These are phyloP conservation scores for Camelina laxa DNA, from an alignment of 345 rosid species.

Conservation along the genomic window DNA sequence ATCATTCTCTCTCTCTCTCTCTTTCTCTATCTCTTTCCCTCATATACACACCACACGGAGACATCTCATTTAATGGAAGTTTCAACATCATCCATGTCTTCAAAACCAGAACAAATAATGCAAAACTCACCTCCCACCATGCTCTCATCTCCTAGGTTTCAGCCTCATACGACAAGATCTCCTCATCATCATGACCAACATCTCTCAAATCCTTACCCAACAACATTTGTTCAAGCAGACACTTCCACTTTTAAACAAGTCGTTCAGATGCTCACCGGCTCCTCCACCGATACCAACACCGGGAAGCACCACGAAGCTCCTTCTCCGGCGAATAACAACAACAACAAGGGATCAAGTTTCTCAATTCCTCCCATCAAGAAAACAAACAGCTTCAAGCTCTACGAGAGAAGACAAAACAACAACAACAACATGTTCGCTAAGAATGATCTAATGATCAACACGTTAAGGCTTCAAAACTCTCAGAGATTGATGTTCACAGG, in stretches of 20 bases:
- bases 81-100: conserved; percentile 47
- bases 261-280: conserved; percentile 92
- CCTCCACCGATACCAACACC: conserved; percentile 51
- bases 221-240: conserved; percentile 92
- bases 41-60: conserved; percentile 29
- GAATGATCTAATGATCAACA: conserved; percentile 87
- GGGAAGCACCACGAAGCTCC: conserved; percentile 67
- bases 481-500: conserved; percentile 42
- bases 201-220: conserved; percentile 83
- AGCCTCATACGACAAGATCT: conserved; percentile 43
- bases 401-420: conserved; percentile 85
- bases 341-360: conserved; percentile 42
- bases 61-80: conserved; percentile 56
- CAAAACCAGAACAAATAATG: conserved; percentile 50
- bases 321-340: conserved; percentile 29
- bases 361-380: conserved; percentile 72
- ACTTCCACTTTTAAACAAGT: conserved; percentile 86
- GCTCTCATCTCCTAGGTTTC: conserved; percentile 56
- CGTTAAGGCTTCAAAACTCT: conserved; percentile 52
- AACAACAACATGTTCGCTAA: conserved; percentile 50
- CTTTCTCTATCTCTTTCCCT: conserved; percentile 22
- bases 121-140: conserved; percentile 62
- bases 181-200: conserved; percentile 70
- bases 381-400: conserved; percentile 71
- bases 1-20: conserved; percentile 32